Conservation (phyloP, 2,329 filamentous ascomycete genomes). For the Trichoderma koningiopsis region DNA sequence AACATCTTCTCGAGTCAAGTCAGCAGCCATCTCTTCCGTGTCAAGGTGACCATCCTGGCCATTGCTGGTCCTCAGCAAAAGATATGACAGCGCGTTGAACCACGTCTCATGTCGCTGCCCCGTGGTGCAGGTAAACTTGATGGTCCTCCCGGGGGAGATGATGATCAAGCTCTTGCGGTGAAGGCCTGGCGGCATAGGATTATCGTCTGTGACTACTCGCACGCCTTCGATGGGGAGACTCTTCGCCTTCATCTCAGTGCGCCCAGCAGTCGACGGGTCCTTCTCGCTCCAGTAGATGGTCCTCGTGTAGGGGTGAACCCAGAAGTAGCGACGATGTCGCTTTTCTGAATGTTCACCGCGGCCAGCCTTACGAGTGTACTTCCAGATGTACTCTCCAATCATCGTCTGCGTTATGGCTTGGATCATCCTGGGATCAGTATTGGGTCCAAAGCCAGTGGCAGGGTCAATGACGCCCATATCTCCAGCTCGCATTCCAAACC, state of each 20-base stretch:
- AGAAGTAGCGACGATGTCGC: conserved; percentile 94
- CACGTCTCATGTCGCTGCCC: conserved; percentile 95
- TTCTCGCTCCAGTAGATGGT: conserved; percentile 96
- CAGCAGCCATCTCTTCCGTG: conserved; percentile 59
- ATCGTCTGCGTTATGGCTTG: conserved; percentile 99
- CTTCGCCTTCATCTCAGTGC: conserved; percentile 76
- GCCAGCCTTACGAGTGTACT: conserved; percentile 95
- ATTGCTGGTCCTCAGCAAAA: conserved; percentile 74
- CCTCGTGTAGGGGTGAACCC: conserved; percentile 96
- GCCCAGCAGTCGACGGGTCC: conserved; percentile 79
- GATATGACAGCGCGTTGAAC: conserved; percentile 95
- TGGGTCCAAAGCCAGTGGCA: conserved; percentile 63
- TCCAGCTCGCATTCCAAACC: conserved; percentile 74
- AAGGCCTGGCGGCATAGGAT: conserved; percentile 90
- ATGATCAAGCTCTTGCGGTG: conserved; percentile 93
- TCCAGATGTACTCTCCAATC: conserved; percentile 99
- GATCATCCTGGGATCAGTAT: conserved; percentile 95
- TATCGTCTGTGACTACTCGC: conserved; percentile 88
- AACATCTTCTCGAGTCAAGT: conserved; percentile 63
- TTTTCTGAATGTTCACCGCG: conserved; percentile 85
- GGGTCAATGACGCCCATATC: conserved; percentile 53
- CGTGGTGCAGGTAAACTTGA: conserved; percentile 94
- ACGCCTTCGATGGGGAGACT: conserved; percentile 93
- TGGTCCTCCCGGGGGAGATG: conserved; percentile 80
- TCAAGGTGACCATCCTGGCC: conserved; percentile 65